A percentile compares a stretch with the other conserved stretches of the same genome.
Conservation (phyloP, 2,329 filamentous ascomycete genomes). For the Ceratocystis lukuohia region DNA sequence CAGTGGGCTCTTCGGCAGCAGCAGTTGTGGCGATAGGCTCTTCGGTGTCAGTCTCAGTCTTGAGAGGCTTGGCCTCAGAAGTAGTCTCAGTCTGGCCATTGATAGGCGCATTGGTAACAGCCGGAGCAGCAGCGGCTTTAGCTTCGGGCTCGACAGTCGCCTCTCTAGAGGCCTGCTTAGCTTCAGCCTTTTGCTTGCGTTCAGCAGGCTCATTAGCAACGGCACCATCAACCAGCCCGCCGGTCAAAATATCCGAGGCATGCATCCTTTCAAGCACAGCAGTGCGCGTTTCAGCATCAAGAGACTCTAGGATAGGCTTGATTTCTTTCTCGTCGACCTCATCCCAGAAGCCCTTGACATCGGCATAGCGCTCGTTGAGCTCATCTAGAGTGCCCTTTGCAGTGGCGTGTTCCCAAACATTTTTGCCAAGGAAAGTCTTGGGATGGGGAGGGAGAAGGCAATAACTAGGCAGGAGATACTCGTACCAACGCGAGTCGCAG, state of each 20-base stretch:
- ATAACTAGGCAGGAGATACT: constrained; percentile 91
- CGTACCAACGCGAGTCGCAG: constrained; percentile 92
- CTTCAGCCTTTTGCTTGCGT: constrained; percentile 8
- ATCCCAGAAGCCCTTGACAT: constrained; percentile 71
- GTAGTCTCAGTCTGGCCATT: neutral
- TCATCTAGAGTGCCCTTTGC: constrained; percentile 58
- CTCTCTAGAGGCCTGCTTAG: constrained; percentile 19
- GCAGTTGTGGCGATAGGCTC: constrained; percentile 9
- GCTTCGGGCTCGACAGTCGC: constrained; percentile 22
- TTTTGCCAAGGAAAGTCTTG: constrained; percentile 69
- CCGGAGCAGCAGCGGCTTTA: constrained; percentile 14
- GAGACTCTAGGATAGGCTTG: constrained; percentile 49
- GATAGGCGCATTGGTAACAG: neutral
- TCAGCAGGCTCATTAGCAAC: constrained; percentile 22
- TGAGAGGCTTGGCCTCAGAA: neutral
- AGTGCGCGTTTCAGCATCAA: constrained; percentile 51
- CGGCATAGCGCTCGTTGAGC: constrained; percentile 55
- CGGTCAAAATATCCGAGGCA: constrained; percentile 20
- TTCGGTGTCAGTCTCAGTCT: constrained; percentile 15
- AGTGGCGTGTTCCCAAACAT: constrained; percentile 64
- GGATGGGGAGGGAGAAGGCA: constrained; percentile 87
- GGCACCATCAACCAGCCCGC: constrained; percentile 16
- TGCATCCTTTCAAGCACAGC: constrained; percentile 52
- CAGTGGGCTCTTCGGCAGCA: constrained; percentile 16
- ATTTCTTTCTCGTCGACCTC: constrained; percentile 69